These are phyloP conservation scores for Trypanosomatidae sp. DNA, from an alignment of 208 protist genomes.

Conservation along the genomic window DNA sequence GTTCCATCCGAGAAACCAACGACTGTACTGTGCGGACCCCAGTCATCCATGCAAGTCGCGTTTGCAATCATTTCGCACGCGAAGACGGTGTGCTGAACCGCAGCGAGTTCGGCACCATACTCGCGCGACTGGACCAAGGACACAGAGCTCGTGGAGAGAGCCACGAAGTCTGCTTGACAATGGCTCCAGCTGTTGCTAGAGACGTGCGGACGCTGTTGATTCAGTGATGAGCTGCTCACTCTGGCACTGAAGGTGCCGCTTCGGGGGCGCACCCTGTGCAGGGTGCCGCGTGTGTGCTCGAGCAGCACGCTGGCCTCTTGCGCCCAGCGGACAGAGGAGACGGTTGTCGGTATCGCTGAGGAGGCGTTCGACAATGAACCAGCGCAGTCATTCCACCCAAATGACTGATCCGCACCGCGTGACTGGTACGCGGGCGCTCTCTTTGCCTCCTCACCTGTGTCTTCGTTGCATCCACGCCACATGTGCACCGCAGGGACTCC, in stretches of 20 bases:
- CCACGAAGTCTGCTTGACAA: slow-evolving; percentile 16
- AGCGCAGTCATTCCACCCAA: neutral
- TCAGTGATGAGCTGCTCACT: neutral
- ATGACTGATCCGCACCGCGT: neutral
- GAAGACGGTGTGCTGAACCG: slow-evolving; percentile 16
- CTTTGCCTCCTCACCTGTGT: neutral
- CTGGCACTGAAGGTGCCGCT: slow-evolving; percentile 4
- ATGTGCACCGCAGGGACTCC: neutral
- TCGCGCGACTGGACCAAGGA: slow-evolving; percentile 26
- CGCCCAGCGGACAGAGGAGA: slow-evolving; percentile 16
- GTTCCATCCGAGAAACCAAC: slow-evolving; percentile 67
- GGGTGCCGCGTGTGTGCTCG: slow-evolving; percentile 8
- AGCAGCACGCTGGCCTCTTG: slow-evolving; percentile 18
- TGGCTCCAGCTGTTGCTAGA: neutral
- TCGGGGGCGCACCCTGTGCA: slow-evolving; percentile 14
- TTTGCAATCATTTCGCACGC: slow-evolving; percentile 31
- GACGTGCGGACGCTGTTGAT: too few relatives aligned
- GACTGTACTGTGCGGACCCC: slow-evolving; percentile 42
- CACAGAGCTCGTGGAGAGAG: slow-evolving; percentile 15
- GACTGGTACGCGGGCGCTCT: neutral
- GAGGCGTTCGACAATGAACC: neutral
- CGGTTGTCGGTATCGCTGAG: neutral
- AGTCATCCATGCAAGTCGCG: slow-evolving; percentile 52
- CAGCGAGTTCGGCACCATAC: slow-evolving; percentile 14
- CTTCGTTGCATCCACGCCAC: slow-evolving; percentile 2